These are phyloP conservation scores for Aspergillus fumigatiaffinis DNA, from an alignment of 2,329 filamentous ascomycete species.

Conservation along the genomic window DNA sequence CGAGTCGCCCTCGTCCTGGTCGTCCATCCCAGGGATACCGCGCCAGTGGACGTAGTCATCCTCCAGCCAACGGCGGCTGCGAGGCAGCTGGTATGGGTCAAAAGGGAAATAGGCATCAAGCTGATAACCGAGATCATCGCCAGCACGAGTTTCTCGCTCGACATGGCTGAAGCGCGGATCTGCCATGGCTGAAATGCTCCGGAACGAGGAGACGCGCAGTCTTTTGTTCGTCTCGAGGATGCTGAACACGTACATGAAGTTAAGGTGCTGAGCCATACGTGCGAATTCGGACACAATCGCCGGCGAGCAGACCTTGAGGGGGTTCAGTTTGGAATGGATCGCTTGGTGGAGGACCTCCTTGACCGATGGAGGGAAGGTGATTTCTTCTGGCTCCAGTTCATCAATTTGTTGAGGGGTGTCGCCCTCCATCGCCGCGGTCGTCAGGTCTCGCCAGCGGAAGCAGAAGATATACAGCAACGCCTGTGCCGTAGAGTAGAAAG, in stretches of 20 bases:
- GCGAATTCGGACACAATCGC: conserved; percentile 90
- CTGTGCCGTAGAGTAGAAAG: conserved; percentile 86
- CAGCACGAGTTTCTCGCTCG: conserved; percentile 52
- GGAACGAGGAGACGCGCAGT: conserved; percentile 70
- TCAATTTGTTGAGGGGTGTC: conserved; percentile 53
- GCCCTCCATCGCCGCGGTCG: conserved; percentile 53
- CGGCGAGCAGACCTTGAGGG: conserved; percentile 89
- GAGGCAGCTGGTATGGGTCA: conserved; percentile 87
- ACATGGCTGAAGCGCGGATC: conserved; percentile 40
- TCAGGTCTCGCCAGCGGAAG: conserved; percentile 93
- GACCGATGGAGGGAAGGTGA: conserved; percentile 71
- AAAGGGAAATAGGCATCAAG: conserved; percentile 96
- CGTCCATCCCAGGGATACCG: conserved; percentile 65
- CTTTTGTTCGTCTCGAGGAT: conserved; percentile 91
- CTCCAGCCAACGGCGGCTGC: conserved; percentile 83
- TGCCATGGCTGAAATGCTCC: conserved; percentile 33
- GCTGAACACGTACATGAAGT: conserved; percentile 84
- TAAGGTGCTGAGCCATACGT: conserved; percentile 76
- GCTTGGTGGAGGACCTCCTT: conserved; percentile 71
- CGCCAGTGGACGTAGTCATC: conserved; percentile 79
- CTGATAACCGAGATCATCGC: conserved; percentile 75
- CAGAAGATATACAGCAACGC: conserved; percentile 93
- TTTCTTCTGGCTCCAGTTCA: conserved; percentile 61
- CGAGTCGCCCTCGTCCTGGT: conserved; percentile 51
- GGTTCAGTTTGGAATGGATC: conserved; percentile 86